These are phyloP conservation scores for Emydomyces testavorans DNA, from an alignment of 2,329 filamentous ascomycete genomes.

Conservation along the genomic window DNA sequence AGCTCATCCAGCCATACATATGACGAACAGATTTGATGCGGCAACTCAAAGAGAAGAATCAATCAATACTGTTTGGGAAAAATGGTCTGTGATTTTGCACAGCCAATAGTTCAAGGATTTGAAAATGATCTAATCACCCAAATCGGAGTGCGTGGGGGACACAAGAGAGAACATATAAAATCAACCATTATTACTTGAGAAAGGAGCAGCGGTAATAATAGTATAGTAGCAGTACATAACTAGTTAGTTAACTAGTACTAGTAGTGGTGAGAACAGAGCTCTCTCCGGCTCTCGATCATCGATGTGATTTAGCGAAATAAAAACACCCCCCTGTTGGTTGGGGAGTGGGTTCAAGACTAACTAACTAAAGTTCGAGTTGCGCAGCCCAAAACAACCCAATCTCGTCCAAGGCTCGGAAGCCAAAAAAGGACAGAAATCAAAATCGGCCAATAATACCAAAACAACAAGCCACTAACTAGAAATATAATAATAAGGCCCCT, in stretches of 20 bases:
- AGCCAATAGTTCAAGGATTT: slow-evolving; percentile 4
- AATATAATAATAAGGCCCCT: neutral
- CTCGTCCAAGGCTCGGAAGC: slow-evolving; percentile 12
- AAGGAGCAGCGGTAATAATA: no score
- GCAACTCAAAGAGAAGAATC: slow-evolving; percentile 9
- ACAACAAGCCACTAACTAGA: slow-evolving; percentile 4
- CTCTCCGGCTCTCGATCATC: no score
- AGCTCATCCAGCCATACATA: slow-evolving; percentile 6
- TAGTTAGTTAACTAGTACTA: no score
- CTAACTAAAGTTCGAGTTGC: slow-evolving; percentile 11
- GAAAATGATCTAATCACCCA: slow-evolving; percentile 7
- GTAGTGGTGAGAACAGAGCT: slow-evolving; percentile 4
- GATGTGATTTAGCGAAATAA: slow-evolving; percentile 10
- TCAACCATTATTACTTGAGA: neutral
- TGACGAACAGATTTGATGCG: slow-evolving; percentile 5
- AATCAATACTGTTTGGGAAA: slow-evolving; percentile 9
- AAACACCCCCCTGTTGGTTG: slow-evolving; percentile 7
- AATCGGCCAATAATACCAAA: slow-evolving; percentile 2
- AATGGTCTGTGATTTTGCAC: slow-evolving; percentile 7
- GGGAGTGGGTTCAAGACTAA: no score
- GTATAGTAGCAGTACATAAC: no score
- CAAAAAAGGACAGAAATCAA: slow-evolving; percentile 10
- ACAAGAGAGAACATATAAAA: slow-evolving; percentile 1
- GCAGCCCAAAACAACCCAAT: slow-evolving; percentile 13
- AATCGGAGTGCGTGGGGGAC: slow-evolving; percentile 10